These are phyloP conservation scores for Ochetophila trinervis DNA, from an alignment of 306 rosid genomes.

Conservation along the genomic window DNA sequence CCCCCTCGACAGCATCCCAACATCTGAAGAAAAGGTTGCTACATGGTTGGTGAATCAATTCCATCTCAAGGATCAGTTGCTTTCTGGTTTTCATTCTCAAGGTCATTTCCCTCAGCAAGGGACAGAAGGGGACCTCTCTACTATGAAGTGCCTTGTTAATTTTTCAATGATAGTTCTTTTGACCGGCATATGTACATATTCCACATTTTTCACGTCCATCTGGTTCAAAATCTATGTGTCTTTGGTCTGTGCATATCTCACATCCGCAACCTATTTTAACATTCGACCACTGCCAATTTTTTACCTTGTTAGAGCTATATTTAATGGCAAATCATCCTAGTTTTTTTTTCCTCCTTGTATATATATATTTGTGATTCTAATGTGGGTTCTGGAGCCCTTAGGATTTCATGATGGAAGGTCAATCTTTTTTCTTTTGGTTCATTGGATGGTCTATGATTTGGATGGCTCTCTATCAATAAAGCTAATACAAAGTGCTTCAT, in stretches of 20 bases:
- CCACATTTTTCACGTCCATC: conserved; percentile 36
- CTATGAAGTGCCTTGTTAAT: conserved; percentile 43
- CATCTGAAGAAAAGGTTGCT: conserved; percentile 49
- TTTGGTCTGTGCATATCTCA: conserved; percentile 55
- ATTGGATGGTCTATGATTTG: background rate
- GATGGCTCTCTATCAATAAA: background rate
- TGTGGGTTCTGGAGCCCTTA: background rate
- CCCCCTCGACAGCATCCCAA: conserved; percentile 45
- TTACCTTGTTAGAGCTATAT: conserved; percentile 30
- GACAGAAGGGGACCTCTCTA: conserved; percentile 48
- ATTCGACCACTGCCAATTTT: conserved; percentile 51
- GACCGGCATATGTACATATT: conserved; percentile 42
- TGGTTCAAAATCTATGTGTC: conserved; percentile 63
- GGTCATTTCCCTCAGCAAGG: conserved; percentile 68
- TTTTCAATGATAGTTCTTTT: conserved; percentile 35
- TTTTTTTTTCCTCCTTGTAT: too few relatives aligned
- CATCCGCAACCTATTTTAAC: conserved; percentile 54
- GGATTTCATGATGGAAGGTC: background rate
- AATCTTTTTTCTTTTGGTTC: too few relatives aligned
- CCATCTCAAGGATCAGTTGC: conserved; percentile 58
- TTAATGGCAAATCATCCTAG: conserved; percentile 19
- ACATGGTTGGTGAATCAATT: conserved; percentile 53
- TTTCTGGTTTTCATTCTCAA: conserved; percentile 45
- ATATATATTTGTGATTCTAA: background rate
- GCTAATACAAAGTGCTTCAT: too few relatives aligned